Evolutionary conservation across 495 filamentous ascomycete genomes (phyloP).

Genomic region (Aspergillus steynii): DNA sequence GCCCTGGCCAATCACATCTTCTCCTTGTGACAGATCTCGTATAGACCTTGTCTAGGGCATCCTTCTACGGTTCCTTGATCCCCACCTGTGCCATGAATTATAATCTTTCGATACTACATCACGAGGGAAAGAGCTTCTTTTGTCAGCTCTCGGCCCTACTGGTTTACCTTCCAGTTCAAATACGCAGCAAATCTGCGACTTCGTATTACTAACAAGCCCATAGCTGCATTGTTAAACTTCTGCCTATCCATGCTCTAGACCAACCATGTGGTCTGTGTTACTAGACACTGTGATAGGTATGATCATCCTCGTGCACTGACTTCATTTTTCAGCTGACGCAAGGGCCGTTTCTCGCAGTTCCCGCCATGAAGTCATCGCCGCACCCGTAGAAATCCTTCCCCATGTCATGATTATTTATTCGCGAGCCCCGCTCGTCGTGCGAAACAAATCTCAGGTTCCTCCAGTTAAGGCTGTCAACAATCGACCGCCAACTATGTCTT

Average conservation of each 20-base stretch:
- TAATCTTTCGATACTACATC: neutral
- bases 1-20: neutral
- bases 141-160: neutral
- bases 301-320: neutral
- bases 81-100: neutral
- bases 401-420: neutral
- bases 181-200: neutral
- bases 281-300: neutral
- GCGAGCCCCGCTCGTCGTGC: too few relatives aligned
- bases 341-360: neutral
- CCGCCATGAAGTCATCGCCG: neutral
- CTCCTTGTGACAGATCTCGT: neutral
- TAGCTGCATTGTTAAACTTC: neutral
- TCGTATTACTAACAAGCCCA: neutral
- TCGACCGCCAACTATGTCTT: neutral
- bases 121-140: neutral
- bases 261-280: neutral
- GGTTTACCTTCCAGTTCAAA: neutral
- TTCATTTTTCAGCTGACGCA: neutral
- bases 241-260: neutral
- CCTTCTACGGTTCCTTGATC: neutral
- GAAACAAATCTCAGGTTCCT: neutral
- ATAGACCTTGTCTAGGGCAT: neutral
- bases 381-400: neutral
- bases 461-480: too few relatives aligned